Evolutionary conservation across 2,329 filamentous ascomycete genomes (phyloP), one percentile per base, ranked within the genome.

Genomic region (Neonectria sp.): DNA sequence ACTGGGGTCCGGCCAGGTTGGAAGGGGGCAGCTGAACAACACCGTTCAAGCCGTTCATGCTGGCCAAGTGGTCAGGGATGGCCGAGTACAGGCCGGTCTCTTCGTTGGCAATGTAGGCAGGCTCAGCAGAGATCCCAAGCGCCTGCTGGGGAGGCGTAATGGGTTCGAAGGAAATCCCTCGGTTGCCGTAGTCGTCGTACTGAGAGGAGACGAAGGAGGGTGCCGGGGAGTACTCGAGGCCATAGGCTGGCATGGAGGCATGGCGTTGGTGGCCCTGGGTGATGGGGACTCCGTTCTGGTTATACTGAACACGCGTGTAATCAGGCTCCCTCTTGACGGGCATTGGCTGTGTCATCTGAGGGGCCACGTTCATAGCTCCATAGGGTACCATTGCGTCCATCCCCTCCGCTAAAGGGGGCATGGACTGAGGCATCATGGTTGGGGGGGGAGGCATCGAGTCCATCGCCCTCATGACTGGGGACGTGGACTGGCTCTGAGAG

Each of bases 121-220:
- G 95, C 85, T 99, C 96, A 46, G 92, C 88, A 67, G 92, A 90
- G 72, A 97, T 91, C 69, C 89, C 91, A 66, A 96, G 84, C 15
- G 93, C 90, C 82, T 98, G 94, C 80, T 98, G 96, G 17, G 96
- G 96, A 65, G 96, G 96, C 0, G 96, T 99, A 74, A 99, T 91
- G 59, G 96, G 96, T 86, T 99, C 96, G 79, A 95, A 99, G 3
- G 95, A 98, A 77, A 98, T 91, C 58, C 95, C 96, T 65, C 96
- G 93, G 79, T 95, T 95, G 89, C 94, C 97, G 86, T 98, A 99
- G 80, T 98, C 95, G 79, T 98, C 96, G 77, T 95, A 97, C 77
- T 98, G 95, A 1, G 96, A 98, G n/a, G 96, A 98, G 59, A 97
- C 95, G 78, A 98, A 98, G 1, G 96, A 98, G 3, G 96, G 96